These are phyloP conservation scores for Curvularia hawaiiensis DNA, from an alignment of 2,329 filamentous ascomycete genomes.

Conservation along the genomic window DNA sequence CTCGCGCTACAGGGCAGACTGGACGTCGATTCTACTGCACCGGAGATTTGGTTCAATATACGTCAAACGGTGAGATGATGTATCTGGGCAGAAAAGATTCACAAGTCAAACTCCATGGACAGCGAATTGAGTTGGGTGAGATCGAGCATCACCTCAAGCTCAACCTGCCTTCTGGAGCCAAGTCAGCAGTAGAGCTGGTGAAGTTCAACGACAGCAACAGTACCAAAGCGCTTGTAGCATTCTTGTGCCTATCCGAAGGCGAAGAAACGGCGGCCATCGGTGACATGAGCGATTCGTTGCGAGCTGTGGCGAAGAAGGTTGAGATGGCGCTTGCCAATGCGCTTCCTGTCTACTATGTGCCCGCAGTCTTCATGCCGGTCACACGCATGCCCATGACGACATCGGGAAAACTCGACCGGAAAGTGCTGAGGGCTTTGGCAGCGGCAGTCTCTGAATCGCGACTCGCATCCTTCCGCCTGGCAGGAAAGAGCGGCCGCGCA, in stretches of 20 bases:
- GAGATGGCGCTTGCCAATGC: conserved; percentile 35
- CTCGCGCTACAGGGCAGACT: conserved; percentile 19
- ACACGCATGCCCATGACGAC: conserved; percentile 49
- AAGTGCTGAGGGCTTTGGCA: conserved; percentile 45
- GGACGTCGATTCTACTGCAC: conserved; percentile 40
- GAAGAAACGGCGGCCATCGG: conserved; percentile 30
- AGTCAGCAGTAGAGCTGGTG: conserved; percentile 53
- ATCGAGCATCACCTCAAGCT: conserved; percentile 52
- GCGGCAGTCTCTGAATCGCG: conserved; percentile 38
- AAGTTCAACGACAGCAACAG: conserved; percentile 32
- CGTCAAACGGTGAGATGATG: conserved; percentile 41
- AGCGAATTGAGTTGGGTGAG: conserved; percentile 53
- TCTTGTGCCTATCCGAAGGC: conserved; percentile 35
- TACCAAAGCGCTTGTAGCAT: conserved; percentile 37
- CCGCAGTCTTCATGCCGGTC: conserved; percentile 51
- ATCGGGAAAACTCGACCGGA: conserved; percentile 52
- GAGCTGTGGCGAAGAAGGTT: conserved; percentile 28
- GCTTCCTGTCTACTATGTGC: conserved; percentile 52
- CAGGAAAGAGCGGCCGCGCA: conserved; percentile 37
- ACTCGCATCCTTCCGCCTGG: conserved; percentile 32
- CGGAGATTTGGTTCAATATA: conserved; percentile 42
- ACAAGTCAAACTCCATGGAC: conserved; percentile 50
- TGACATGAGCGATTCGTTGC: conserved; percentile 29
- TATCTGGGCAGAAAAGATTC: conserved; percentile 45
- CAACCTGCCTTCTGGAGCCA: conserved; percentile 43